Base-by-base conservation (phyloP, 805 yeast species). In the Teunomyces lycoperdinae region DNA sequence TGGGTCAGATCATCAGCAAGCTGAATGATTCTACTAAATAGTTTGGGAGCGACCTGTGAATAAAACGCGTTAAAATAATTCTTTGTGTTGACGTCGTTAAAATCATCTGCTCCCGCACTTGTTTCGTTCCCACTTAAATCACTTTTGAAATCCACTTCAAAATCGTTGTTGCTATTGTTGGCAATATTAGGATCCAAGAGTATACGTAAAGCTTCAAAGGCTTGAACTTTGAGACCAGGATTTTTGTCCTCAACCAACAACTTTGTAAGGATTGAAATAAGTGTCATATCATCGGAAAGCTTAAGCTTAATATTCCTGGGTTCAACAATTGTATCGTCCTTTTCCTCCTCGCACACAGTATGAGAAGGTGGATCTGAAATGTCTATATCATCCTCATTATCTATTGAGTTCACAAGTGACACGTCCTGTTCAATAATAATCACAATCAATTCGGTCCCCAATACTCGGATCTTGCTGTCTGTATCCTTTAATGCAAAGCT, bases 371-470 rank as follows among this genome's bases (percentile, higher is more conserved):
- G 50, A 2, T 48, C 50, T 4, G 42, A 40, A 13, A 44, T 48
- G 35, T 48, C 50, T 27, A 48, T 44, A 5, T 36, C 20, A 6
- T 32, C 47, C 27, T 16, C 29, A 16, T 36, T 28, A 26, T 17
- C 34, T 9, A 28, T 29, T 26, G 39, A 27, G 17, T 29, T 26
- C 32, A 88, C 81, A 35, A 87, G 64, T 11, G 82, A 64, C 8
- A 87, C 84, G 58, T 90, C 96, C 56, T 87, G 92, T 50, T 91
- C 97, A 24, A 91, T 84, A 4, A 90, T 83, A 1, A 89, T 73
- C 7, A 87, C 86, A 11, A 91, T 78, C 7, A 89, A 67, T 60
- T 92, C 97, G 0, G 94, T 84, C 0, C 96, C 95, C 17, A 87
- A 60, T 2, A 84, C 81, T 47, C 92, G 72, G 8, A 81, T 75